Evolutionary conservation across 768 basidiomycete genomes (phyloP), one percentile per base, ranked within the genome.

Genomic region (Kwoniella sp.): DNA sequence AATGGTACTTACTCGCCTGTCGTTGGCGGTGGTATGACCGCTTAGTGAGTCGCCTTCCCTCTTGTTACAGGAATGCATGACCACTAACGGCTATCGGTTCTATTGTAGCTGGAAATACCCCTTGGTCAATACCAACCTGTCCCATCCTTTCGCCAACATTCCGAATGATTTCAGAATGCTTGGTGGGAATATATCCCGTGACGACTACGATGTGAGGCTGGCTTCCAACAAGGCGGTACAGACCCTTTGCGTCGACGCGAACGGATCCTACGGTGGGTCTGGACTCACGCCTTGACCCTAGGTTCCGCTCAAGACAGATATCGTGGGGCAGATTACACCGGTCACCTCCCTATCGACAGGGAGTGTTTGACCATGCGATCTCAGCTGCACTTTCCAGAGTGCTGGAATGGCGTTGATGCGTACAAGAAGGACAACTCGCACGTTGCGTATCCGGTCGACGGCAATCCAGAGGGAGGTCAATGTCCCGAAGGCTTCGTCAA

Each of bases 151-250:
- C 9, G 53, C 53, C 8, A 53, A 52, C 6, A 53, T 65, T 9
- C 63, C 63, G 0, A 59, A 65, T 29, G 63, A 61, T 28, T 65
- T 65, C 50, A 37, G 59, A 17, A 60, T 65, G 56, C 15, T 60
- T 12, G 63, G 53, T 15, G 63, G 63, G 1, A 40, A 56, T 38
- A 40, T 56, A 31, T 56, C 22, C 3, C 39, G 63, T 34, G 50
- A 59, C 19, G 40, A 33, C 22, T 61, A 37, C 31, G 52, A 65
- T 28, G 22, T 20, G 3, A 36, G 17, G 1, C 28, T 36, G 4
- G 31, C 60, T 17, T 23, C 31, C 3, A 40, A 65, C 28, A 45
- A 56, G 11, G 63, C 63, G n/a, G 44, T 61, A 17, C 46, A 39
- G 12, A 61, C 53, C 31, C 36, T 53, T 22, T 65, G 63, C 23